Base-by-base conservation (phyloP, 345 rosid genomes). In the Zanthoxylum bungeanum region DNA sequence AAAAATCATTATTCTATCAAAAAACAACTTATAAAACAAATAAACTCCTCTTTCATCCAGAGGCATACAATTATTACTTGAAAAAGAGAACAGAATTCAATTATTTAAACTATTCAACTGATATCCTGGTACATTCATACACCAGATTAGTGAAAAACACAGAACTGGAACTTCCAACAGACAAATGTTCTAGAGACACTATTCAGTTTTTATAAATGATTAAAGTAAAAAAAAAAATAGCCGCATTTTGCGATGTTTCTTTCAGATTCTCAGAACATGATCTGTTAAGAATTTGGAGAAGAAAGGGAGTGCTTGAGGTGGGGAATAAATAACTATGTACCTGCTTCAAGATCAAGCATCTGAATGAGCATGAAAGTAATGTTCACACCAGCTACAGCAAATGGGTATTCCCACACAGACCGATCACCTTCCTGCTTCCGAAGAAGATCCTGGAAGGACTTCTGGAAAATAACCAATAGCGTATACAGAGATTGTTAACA, bases 331-430 rank as follows among this genome's bases (percentile, higher is more conserved):
- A 39, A 30, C 22, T 31, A 16, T 65, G 67, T 11, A 93, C 99
- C 97, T 89, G 97, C 97, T 93, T 96, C 98, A 70, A 96, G 96
- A 84, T 96, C 99, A 64, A 96, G 97, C 98, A 96, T 93, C 80
- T 96, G 99, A 75, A 89, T 87, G 68, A 96, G 98, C 99, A 96
- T 96, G 82, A 96, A 96, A 49, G 99, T 91, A 68, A 96, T 81
- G 77, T 96, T 96, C 75, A 96, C 89, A 60, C 99, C 98, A 85
- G 99, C 99, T 34, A 96, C 99, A 78, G 99, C 97, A 82, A 96
- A 96, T 31, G 99, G 99, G 88, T 96, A 96, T 77, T 96, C 99
- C 99, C 99, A 96, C 49, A 89, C 85, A 14, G 99, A 93, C 31
- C 99, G 80, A 64, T 88, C 94, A 70, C 99, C 99, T 79, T 89